These are phyloP conservation scores for Candida smagusa DNA, from an alignment of 1,139 yeast genomes.

Conservation along the genomic window DNA sequence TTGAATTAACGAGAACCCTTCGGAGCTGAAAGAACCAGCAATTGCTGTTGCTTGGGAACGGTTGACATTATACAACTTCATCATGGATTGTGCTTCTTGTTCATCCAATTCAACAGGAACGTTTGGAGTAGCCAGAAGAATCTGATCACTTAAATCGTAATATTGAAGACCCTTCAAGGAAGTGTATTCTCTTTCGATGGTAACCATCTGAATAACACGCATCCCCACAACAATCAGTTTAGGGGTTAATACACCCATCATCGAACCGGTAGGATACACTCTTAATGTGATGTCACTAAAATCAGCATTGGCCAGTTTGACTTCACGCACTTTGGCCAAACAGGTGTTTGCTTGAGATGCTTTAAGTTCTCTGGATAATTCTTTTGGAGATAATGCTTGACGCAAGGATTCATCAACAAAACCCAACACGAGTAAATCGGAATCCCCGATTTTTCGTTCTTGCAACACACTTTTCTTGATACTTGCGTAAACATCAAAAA, in stretches of 20 bases:
- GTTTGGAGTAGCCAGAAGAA: slow-evolving; percentile 64
- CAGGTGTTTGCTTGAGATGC: slow-evolving; percentile 43
- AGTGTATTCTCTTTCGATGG: slow-evolving; percentile 89
- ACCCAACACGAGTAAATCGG: slow-evolving; percentile 74
- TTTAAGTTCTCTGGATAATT: slow-evolving; percentile 24
- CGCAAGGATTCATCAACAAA: slow-evolving; percentile 25
- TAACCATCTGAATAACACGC: slow-evolving; percentile 80
- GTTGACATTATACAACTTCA: slow-evolving; percentile 60
- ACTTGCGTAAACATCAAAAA: slow-evolving; percentile 85
- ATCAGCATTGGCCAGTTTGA: slow-evolving; percentile 63
- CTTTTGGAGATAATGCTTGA: slow-evolving; percentile 14
- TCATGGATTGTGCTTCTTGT: slow-evolving; percentile 35
- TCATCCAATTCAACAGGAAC: slow-evolving; percentile 32
- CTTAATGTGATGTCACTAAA: slow-evolving; percentile 72
- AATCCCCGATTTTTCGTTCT: slow-evolving; percentile 61
- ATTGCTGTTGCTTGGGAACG: slow-evolving; percentile 90
- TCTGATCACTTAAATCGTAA: slow-evolving; percentile 67
- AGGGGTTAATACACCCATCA: slow-evolving; percentile 59
- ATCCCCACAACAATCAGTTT: slow-evolving; percentile 62
- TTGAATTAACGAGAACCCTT: slow-evolving; percentile 88
- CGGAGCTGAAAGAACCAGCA: slow-evolving; percentile 59
- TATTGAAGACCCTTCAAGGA: slow-evolving; percentile 79
- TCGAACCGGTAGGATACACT: slow-evolving; percentile 49
- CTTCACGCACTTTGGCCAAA: slow-evolving; percentile 73
- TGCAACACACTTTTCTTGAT: slow-evolving; percentile 50